phyloP scores from a whole-genome alignment of 768 basidiomycete genomes.

The Lenzites betulinus region DNA sequence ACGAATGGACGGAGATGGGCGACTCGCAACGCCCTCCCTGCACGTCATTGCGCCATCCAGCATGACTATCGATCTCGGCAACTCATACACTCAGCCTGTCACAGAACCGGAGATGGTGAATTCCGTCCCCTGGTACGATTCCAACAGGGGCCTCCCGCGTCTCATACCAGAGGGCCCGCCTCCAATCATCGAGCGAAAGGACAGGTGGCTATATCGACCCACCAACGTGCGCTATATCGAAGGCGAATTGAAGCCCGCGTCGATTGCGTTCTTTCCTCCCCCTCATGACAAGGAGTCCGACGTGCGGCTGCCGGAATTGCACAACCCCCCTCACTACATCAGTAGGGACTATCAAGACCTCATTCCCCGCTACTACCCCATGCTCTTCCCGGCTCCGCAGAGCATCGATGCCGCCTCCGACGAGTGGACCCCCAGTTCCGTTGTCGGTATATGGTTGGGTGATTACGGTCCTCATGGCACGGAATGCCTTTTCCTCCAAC shows the following conservation, averaged over 20 bases:
- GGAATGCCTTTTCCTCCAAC: slow-evolving; percentile 25
- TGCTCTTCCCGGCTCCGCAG: slow-evolving; percentile 3
- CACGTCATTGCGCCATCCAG: slow-evolving; percentile 20
- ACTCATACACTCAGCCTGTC: background rate
- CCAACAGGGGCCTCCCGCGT: slow-evolving; percentile 14
- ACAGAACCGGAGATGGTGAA: slow-evolving; percentile 17
- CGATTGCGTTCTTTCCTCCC: slow-evolving; percentile 18
- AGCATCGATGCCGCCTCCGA: slow-evolving; percentile 14
- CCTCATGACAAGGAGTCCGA: background rate
- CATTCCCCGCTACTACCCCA: slow-evolving; percentile 23
- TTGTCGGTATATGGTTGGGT: slow-evolving; percentile 32
- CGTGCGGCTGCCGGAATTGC: slow-evolving; percentile 12
- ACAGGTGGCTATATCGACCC: background rate
- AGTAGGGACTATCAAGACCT: background rate
- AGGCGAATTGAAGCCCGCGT: slow-evolving; percentile 15
- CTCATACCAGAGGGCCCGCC: slow-evolving; percentile 10
- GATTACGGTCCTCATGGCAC: slow-evolving; percentile 27
- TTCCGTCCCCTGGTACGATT: slow-evolving; percentile 22
- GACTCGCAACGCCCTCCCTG: slow-evolving; percentile 13
- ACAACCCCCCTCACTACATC: slow-evolving; percentile 4
- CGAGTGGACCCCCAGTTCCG: slow-evolving; percentile 17
- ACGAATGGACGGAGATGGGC: slow-evolving; percentile 6
- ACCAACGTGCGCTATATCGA: slow-evolving; percentile 2
- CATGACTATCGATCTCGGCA: background rate
- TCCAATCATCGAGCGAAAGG: background rate